Evolutionary conservation across 1,139 yeast genomes (phyloP), one percentile per base, ranked within the genome.

Genomic region (Starmera stellimalicola): DNA sequence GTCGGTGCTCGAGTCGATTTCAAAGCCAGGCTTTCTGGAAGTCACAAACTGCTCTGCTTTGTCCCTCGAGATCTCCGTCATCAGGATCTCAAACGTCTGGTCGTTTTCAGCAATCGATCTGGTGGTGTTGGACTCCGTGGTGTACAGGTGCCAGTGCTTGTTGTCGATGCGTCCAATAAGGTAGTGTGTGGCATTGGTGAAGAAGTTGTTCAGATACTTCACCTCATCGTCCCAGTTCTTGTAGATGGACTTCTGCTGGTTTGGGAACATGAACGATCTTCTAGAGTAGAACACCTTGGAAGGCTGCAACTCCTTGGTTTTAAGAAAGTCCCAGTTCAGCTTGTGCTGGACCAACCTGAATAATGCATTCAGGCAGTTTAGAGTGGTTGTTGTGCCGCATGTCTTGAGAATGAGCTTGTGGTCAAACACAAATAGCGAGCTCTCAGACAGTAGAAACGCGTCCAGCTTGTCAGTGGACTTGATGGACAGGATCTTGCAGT

Each of bases 361-460:
- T 38, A 88, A 61, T 36, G 72, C 68, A 20, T 73, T 76, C 27
- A 91, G 61, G 47, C 96, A 91, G 22, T 77, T 73, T 41, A 91
- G 68, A 2, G 95, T 79, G 2, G 96, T 85, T 2, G 97, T 91
- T 11, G 96, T 88, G 9, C 98, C 98, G 57, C 98, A 91, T 11
- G 98, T 91, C 59, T 91, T 91, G 52, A 91, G 68, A 37, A 88
- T 77, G 44, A 88, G 51, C 57, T 83, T 87, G 58, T 87, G 91
- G 20, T 84, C 77, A 53, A 78, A 88, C 20, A 91, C 94, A 61
- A 91, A 88, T 53, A 91, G 63, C 15, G 95, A 82, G 29, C 94
- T 82, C 59, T 91, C 98, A 36, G 94, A 79, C 42, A 91, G 67
- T 38, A 91, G 68, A 51, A 83, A 91, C 8, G 96, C 88, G 53